Base-by-base conservation (phyloP, 805 yeast species). In the Candida pseudofarinosa region DNA sequence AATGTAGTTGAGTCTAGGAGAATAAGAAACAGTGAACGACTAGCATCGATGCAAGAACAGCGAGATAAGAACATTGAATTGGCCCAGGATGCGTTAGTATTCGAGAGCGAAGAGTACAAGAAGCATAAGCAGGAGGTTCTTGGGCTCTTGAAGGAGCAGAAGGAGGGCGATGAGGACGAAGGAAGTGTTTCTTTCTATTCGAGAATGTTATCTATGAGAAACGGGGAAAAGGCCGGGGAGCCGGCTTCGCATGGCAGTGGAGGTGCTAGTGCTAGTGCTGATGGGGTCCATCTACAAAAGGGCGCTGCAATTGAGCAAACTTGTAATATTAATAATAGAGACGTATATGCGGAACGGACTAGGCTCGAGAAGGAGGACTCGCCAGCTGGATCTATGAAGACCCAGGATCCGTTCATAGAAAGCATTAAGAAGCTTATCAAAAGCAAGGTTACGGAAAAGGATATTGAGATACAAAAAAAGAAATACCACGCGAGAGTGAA, bases 101-200 rank as follows among this genome's bases (percentile, higher is more conserved):
- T 78, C 58, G 74, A 77, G 7, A 73, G 81, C 1, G 55, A 64
- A 1, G 71, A 73, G 0, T 81, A 79, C 51, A 65, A 67, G 49
- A 56, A 56, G 33, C 65, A 65, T 18, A 48, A 47, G 37, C 33
- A 35, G 3, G 10, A 33, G 4, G 31, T 41, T 4, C 10, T 39
- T 12, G n/a, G 13, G 13, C 13, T 38, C 17, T 16, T 14, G 18
- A 23, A 39, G 31, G 33, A 37, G 18, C 37, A 38, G 13, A 28
- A 37, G n/a, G 43, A 38, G 12, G 40, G 32, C 12, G 45, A 46
- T 15, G 38, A 42, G 16, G 41, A 40, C 36, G 12, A 37, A 43
- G 34, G 17, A 14, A 36, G 40, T 19, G 35, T 16, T 19, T 30
- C 33, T 16, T 45, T 45, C 36, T 45, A 35, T 23, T 33, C 35